Base-by-base conservation (phyloP, 2,329 filamentous ascomycete species). In the Davidsoniella eucalypti region DNA sequence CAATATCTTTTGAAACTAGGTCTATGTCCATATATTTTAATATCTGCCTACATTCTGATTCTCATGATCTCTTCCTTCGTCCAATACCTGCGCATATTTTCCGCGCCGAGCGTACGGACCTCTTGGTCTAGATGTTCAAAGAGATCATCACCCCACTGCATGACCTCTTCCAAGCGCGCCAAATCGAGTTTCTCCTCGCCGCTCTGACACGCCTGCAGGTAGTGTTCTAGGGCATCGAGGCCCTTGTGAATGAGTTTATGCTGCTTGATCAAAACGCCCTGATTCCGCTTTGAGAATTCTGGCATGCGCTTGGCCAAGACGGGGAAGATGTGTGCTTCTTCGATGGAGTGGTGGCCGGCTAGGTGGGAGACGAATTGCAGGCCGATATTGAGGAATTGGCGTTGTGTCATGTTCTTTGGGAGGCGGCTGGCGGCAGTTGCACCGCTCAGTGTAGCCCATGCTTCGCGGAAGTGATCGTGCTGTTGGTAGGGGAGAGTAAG, bases 31-130 rank as follows among this genome's bases (percentile, higher is more conserved):
- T 12, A 9, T 12, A 10, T 33, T 23, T 23, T 23, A 23, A 12
- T 33, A 1, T 33, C 29, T 33, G 29, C n/a, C 29, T 40, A 87
- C 68, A 87, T 85, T 1, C 76, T 78, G 66, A 92, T 71, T 47
- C 67, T 65, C 61, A 65, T 68, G 63, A 94, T 80, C 70, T 94
- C 87, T 44, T 84, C 77, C 54, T 78, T 57, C 0, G 71, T 82
- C 84, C 85, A 94, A 63, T 84, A 87, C 63, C 71, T 77, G 57
- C 85, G 72, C 87, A 94, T 94, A 61, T 90, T 93, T 63, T 92
- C 84, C 42, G 87, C 87, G 2, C 81, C 76, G 29, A 94, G 64
- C 56, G 83, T 75, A 63, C 71, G 68, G 6, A 94, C 87, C 70
- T 94, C 87, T 58, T 88, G 80, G 58, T 92, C 84, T 54, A 94